Evolutionary conservation across 768 basidiomycete genomes (phyloP), one percentile per base, ranked within the genome.

Genomic region (Macrolepiota fuliginosa): DNA sequence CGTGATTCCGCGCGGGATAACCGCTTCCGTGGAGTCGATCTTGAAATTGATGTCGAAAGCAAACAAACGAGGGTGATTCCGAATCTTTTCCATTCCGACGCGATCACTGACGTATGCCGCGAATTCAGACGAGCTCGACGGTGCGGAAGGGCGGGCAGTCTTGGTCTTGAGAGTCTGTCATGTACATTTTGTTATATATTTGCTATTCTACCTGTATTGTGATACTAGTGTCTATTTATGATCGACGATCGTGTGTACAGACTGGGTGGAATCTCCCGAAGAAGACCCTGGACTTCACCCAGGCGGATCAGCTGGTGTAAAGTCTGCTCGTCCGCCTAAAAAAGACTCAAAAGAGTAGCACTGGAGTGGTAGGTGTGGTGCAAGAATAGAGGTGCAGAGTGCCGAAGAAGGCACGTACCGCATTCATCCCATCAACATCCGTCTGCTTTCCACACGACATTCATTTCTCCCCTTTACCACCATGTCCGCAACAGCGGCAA

Each of bases 401-500:
- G 7, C 19, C 15, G 3, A 45, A 17, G n/a, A 36, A 54, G 9
- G 35, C 27, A 1, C 3, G 13, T 17, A 17, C 51, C 51, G 19
- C 51, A 35, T 19, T 29, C 29, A n/a, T n/a, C 15, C 22, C 50
- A 51, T 27, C 24, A 7, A 37, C n/a, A 19, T 12, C 11, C 24
- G 12, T 46, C 11, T 13, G n/a, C 35, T 17, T 11, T 11, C 60
- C 37, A 46, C 63, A 63, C 62, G 61, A 59, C 52, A 53, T 63
- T 25, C 60, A 17, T 40, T 37, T 65, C 56, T 45, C 47, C 47
- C 40, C 25, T 11, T 12, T 27, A 6, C 62, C 59, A 56, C 62
- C 68, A 88, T 89, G 88, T 75, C 83, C 62, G 73, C 73, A 55
- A 72, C 73, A 54, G 66, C 73, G 22, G 75, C 83, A 56, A 84